Conservation (phyloP, 2,329 filamentous ascomycete genomes). For the Botrytis deweyae region DNA sequence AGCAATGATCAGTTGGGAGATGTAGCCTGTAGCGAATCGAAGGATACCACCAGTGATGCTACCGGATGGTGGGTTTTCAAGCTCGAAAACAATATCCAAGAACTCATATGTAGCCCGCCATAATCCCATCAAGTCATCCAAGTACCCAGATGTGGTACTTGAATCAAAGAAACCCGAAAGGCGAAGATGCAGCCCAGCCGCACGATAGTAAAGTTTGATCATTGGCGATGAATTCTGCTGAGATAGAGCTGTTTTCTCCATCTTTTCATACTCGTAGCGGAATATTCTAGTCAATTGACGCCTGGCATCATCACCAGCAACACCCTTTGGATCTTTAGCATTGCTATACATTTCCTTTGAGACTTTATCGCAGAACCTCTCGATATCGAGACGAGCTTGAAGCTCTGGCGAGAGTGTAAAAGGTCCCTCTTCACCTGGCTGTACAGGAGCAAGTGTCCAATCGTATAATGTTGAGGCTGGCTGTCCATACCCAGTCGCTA, state of each 20-base stretch:
- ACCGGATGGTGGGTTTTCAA: slow-evolving; percentile 52
- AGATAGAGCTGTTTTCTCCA: slow-evolving; percentile 60
- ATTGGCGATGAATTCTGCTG: slow-evolving; percentile 55
- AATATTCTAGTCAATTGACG: slow-evolving; percentile 67
- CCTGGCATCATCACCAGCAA: slow-evolving; percentile 65
- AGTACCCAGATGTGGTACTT: slow-evolving; percentile 67
- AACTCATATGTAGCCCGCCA: slow-evolving; percentile 72
- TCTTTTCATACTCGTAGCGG: slow-evolving; percentile 62
- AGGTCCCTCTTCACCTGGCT: slow-evolving; percentile 58
- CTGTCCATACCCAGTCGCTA: slow-evolving; percentile 82
- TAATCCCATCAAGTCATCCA: slow-evolving; percentile 71
- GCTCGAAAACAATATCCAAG: slow-evolving; percentile 57
- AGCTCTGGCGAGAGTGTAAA: slow-evolving; percentile 61
- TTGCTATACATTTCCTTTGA: slow-evolving; percentile 80
- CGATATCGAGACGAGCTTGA: slow-evolving; percentile 67
- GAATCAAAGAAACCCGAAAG: slow-evolving; percentile 81
- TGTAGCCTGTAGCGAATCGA: slow-evolving; percentile 69
- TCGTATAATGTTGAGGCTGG: slow-evolving; percentile 76
- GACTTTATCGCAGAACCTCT: slow-evolving; percentile 74
- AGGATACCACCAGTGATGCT: slow-evolving; percentile 49
- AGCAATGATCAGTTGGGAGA: slow-evolving; percentile 83
- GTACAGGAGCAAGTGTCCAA: slow-evolving; percentile 62
- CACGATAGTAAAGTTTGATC: slow-evolving; percentile 66
- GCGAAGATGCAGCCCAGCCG: slow-evolving; percentile 72
- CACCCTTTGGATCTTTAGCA: slow-evolving; percentile 68